phyloP scores from a whole-genome alignment of 1,284 basidiomycete genomes.

The Heterobasidion irregulare region DNA sequence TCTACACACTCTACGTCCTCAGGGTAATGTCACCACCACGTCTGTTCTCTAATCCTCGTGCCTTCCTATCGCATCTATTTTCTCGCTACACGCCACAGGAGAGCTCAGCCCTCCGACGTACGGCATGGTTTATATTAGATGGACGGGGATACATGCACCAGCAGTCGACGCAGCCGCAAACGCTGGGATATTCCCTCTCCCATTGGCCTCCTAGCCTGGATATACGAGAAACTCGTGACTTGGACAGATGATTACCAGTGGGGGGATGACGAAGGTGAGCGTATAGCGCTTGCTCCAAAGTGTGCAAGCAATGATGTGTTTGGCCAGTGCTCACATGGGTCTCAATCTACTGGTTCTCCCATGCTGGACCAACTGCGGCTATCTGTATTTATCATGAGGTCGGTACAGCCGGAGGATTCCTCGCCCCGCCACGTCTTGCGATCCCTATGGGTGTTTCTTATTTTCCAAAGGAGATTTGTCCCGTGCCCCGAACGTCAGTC shows the following conservation, averaged over 20 bases:
- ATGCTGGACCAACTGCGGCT: slow-evolving; percentile 27
- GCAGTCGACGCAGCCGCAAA: slow-evolving; percentile 28
- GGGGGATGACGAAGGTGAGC: slow-evolving; percentile 39
- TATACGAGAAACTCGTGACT: slow-evolving; percentile 47
- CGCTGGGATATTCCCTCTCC: slow-evolving; percentile 40
- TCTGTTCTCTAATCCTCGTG: slow-evolving; percentile 16
- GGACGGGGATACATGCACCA: slow-evolving; percentile 21
- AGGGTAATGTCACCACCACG: slow-evolving; percentile 6
- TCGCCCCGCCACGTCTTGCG: slow-evolving; percentile 5
- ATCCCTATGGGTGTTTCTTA: slow-evolving; percentile 26
- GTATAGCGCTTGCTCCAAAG: neutral
- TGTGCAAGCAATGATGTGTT: neutral
- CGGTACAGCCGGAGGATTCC: neutral
- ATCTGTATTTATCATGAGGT: slow-evolving; percentile 31
- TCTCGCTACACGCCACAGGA: slow-evolving; percentile 18
- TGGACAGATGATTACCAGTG: slow-evolving; percentile 46
- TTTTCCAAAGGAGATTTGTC: slow-evolving; percentile 23
- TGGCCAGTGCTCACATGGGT: slow-evolving; percentile 29
- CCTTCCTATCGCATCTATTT: slow-evolving; percentile 17
- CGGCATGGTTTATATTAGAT: slow-evolving; percentile 12
- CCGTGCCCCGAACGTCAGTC: slow-evolving; percentile 18
- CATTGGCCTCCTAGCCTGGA: slow-evolving; percentile 48
- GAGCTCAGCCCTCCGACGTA: slow-evolving; percentile 13
- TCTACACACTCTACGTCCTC: neutral
- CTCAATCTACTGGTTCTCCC: slow-evolving; percentile 30